Evolutionary conservation across 345 rosid species (phyloP).

Genomic region (Citrus australasica): DNA sequence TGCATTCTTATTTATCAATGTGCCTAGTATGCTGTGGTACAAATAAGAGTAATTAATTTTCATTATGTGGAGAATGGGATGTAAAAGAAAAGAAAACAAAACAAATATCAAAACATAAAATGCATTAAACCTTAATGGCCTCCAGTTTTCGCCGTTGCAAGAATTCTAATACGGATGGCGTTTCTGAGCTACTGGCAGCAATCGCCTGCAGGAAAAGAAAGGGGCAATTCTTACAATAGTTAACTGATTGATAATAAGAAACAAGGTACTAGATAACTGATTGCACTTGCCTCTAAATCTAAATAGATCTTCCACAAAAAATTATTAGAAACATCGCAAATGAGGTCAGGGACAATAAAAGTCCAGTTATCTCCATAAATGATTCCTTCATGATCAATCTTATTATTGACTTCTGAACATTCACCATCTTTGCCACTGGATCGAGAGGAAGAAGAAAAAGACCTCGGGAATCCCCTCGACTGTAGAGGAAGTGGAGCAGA

Average conservation of each 20-base stretch:
- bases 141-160: constrained; percentile 90
- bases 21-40: not conserved
- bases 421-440: constrained; percentile 48
- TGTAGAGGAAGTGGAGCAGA: constrained; percentile 97
- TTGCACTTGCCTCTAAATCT: constrained; percentile 77
- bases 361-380: constrained; percentile 89
- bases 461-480: constrained; percentile 68
- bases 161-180: constrained; percentile 78
- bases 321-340: constrained; percentile 67
- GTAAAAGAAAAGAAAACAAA: not conserved
- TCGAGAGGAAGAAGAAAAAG: constrained; percentile 41
- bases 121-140: constrained; percentile 67
- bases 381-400: constrained; percentile 47
- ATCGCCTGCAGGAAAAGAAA: constrained; percentile 65
- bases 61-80: not conserved
- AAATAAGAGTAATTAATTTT: not conserved
- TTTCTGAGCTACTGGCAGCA: constrained; percentile 93
- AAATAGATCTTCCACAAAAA: constrained; percentile 86
- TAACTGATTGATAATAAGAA: not conserved
- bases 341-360: constrained; percentile 87
- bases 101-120: constrained; percentile 4
- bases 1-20: not conserved
- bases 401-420: constrained; percentile 42
- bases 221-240: constrained; percentile 4
- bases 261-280: not conserved